These are phyloP conservation scores for Scheffersomyces insectosa DNA, from an alignment of 1,139 yeast genomes.

Conservation along the genomic window DNA sequence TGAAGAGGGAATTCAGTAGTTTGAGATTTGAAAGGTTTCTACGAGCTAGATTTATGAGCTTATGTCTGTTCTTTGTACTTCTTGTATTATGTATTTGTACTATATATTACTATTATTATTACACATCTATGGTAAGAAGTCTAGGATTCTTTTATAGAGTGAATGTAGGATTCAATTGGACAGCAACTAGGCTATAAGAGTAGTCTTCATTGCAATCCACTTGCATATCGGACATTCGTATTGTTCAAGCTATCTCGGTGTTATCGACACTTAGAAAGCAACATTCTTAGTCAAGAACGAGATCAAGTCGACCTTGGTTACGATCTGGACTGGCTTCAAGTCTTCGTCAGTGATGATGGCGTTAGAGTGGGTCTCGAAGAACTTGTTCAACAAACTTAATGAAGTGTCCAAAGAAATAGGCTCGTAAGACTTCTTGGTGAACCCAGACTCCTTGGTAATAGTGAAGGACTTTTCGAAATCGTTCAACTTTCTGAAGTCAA, in stretches of 20 bases:
- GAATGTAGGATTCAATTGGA: too few species aligned
- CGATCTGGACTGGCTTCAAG: conserved; percentile 77
- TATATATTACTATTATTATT: not conserved
- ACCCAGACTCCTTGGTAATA: conserved; percentile 60
- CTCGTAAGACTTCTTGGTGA: conserved; percentile 65
- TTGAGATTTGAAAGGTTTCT: conserved; percentile 1
- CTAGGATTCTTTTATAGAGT: too few species aligned
- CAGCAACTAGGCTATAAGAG: too few species aligned
- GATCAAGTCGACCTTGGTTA: conserved; percentile 83
- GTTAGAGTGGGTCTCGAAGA: conserved; percentile 84
- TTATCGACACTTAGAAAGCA: conserved; percentile 12
- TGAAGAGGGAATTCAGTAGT: not conserved
- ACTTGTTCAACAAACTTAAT: conserved; percentile 67
- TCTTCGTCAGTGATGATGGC: conserved; percentile 78
- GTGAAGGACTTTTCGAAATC: conserved; percentile 68
- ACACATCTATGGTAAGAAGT: too few species aligned
- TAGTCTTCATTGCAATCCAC: too few species aligned
- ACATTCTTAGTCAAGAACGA: conserved; percentile 55
- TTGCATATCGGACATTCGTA: too few species aligned
- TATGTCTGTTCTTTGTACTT: not conserved
- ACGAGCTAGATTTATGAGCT: not conserved
- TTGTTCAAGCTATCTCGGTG: too few species aligned
- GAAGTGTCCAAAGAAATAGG: conserved; percentile 71
- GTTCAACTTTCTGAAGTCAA: conserved; percentile 73
- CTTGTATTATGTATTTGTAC: not conserved